phyloP scores from a whole-genome alignment of 2,329 filamentous ascomycete genomes.

The Fonsecaea pedrosoi region DNA sequence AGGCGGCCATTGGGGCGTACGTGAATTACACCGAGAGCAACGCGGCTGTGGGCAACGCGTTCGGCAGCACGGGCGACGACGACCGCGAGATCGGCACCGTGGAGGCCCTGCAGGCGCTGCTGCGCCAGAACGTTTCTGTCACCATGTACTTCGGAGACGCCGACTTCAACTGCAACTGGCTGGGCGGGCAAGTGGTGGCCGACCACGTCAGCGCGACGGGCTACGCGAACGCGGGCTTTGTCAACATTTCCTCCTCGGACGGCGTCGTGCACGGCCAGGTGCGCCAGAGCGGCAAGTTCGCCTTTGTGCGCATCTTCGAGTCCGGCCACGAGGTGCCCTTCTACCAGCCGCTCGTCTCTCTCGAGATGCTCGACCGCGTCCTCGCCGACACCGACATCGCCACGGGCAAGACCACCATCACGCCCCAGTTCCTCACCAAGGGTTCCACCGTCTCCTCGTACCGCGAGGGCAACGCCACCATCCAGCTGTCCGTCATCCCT shows the following conservation, averaged over 20 bases:
- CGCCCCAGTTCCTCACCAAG: conserved; percentile 59
- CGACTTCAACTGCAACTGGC: conserved; percentile 43
- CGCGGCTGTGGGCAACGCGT: conserved; percentile 50
- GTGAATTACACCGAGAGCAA: conserved; percentile 58
- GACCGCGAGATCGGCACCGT: conserved; percentile 53
- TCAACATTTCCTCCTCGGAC: conserved; percentile 49
- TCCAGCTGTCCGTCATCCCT: conserved; percentile 36
- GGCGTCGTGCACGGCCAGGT: conserved; percentile 60
- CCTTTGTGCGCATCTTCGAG: conserved; percentile 51
- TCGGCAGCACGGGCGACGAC: conserved; percentile 54
- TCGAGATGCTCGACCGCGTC: conserved; percentile 67
- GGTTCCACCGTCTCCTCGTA: conserved; percentile 57
- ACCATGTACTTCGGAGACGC: conserved; percentile 45
- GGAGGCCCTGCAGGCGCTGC: conserved; percentile 51
- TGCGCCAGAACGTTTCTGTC: conserved; percentile 50
- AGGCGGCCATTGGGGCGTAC: conserved; percentile 57
- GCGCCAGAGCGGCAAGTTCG: conserved; percentile 55
- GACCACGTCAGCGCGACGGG: conserved; percentile 53
- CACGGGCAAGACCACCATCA: conserved; percentile 54
- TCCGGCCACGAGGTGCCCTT: conserved; percentile 50
- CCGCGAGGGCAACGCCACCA: conserved; percentile 44
- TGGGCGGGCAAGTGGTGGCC: conserved; percentile 63
- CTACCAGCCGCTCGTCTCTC: conserved; percentile 63
- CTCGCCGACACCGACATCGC: conserved; percentile 63
- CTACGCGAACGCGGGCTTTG: conserved; percentile 47